Base-by-base conservation (phyloP, 805 yeast genomes). In the Candida hungchunana region DNA sequence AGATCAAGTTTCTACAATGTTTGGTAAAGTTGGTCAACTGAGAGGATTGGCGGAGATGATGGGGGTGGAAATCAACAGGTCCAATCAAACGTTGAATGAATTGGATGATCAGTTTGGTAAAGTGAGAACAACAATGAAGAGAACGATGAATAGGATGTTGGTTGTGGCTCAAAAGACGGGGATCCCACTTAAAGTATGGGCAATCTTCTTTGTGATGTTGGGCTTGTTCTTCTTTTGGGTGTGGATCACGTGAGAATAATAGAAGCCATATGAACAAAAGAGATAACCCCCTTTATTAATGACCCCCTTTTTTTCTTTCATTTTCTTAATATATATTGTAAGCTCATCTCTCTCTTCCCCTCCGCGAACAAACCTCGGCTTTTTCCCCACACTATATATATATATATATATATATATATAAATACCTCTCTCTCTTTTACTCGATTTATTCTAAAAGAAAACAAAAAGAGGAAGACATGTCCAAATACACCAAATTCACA, bases 181-280 rank as follows among this genome's bases (percentile, higher is more conserved):
- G 9, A 70, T 80, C n/a, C 66, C 82, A 39, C 65, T 82, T 66
- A 71, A 74, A 40, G 65, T 71, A 6, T 80, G 89, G 89, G 59
- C 76, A 3, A 36, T 58, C 2, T 67, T 75, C 32, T 69, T 73
- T 43, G 63, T 60, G 18, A 53, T 77, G 34, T 60, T 79, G 3
- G 63, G 68, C 29, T 42, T 78, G 24, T 60, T 76, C 46, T 75
- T 75, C 56, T 65, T 73, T 45, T 59, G 67, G 59, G 74, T 73
- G 5, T 68, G 75, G 74, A 51, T 65, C n/a, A 36, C 31, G 5
- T 43, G 23, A 35, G n/a, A n/a, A n/a, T n/a, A n/a, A n/a, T n/a
- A n/a, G n/a, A n/a, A n/a, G n/a, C n/a, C n/a, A n/a, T n/a, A n/a
- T n/a, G n/a, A 31, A 31, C 8, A 9, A 23, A 12, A 6, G n/a